These are phyloP conservation scores for Seminavis robusta DNA, from an alignment of 108 stramenopile genomes.

Conservation along the genomic window DNA sequence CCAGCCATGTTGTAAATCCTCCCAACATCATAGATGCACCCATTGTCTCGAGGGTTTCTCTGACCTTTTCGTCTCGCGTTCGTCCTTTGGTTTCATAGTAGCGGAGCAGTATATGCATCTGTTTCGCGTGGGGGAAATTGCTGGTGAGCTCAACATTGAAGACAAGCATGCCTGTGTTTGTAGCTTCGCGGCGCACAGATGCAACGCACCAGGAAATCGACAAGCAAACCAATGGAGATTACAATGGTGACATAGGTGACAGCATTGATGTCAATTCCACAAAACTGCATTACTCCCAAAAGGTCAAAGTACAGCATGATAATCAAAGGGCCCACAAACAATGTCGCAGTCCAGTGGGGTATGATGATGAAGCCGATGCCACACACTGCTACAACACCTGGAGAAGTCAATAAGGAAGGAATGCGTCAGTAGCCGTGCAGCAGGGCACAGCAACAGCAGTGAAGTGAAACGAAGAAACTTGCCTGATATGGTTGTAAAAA, in stretches of 20 bases:
- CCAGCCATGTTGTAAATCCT: neutral
- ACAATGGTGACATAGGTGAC: neutral
- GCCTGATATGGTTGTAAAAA: too few species aligned
- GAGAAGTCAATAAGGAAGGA: neutral
- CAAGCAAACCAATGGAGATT: neutral
- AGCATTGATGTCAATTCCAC: neutral
- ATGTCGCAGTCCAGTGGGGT: neutral
- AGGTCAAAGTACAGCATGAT: neutral
- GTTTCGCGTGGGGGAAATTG: too few species aligned
- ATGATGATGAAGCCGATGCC: neutral
- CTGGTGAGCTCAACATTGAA: too few species aligned
- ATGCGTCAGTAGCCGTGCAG: slow-evolving; percentile 1
- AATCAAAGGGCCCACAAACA: neutral
- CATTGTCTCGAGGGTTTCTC: neutral
- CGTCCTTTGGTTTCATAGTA: neutral
- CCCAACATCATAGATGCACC: slow-evolving; percentile 4
- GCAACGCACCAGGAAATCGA: slow-evolving; percentile 1
- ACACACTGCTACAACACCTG: neutral
- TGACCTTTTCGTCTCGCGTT: neutral
- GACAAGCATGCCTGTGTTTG: too few species aligned
- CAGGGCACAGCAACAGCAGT: too few species aligned
- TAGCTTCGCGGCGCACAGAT: too few species aligned
- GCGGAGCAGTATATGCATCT: slow-evolving; percentile 1
- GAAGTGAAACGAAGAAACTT: too few species aligned
- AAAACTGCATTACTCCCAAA: neutral